Evolutionary conservation across 257 asterid genomes (phyloP).

Genomic region (Scutellaria galericulata): DNA sequence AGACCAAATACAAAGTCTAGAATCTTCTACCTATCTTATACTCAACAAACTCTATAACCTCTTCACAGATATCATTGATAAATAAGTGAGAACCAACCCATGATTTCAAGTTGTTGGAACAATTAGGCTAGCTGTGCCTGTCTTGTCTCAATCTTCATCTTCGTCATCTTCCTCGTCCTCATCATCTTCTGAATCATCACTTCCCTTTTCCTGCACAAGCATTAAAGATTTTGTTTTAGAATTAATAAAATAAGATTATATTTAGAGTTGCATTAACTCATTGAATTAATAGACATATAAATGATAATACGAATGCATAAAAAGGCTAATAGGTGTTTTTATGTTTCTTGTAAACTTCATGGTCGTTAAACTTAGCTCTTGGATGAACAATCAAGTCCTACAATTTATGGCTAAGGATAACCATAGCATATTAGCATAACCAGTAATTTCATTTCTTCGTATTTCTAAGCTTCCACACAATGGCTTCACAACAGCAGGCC

Average conservation of each 20-base stretch:
- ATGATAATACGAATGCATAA: background rate
- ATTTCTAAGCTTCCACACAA: background rate
- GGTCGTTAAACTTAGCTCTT: background rate
- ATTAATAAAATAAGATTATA: background rate
- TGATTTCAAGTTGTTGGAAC: conserved; percentile 23
- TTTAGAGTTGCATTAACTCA: background rate
- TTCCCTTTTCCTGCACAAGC: conserved; percentile 54
- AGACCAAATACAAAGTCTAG: conserved; percentile 24
- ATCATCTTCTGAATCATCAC: conserved; percentile 63
- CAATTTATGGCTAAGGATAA: no score
- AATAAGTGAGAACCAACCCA: background rate
- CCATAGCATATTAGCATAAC: no score
- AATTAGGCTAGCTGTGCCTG: background rate
- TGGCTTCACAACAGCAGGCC: background rate
- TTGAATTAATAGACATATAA: background rate
- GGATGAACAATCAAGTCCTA: background rate
- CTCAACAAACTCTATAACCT: conserved; percentile 18
- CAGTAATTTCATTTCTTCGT: background rate
- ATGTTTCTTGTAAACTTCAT: background rate
- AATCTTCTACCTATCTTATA: conserved; percentile 29
- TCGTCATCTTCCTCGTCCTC: conserved; percentile 51
- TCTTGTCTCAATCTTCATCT: conserved; percentile 44
- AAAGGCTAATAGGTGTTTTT: background rate
- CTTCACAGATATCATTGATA: conserved; percentile 18
- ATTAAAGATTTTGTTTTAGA: background rate